Evolutionary conservation across 495 filamentous ascomycete genomes (phyloP).

Genomic region (Tuber aestivum): DNA sequence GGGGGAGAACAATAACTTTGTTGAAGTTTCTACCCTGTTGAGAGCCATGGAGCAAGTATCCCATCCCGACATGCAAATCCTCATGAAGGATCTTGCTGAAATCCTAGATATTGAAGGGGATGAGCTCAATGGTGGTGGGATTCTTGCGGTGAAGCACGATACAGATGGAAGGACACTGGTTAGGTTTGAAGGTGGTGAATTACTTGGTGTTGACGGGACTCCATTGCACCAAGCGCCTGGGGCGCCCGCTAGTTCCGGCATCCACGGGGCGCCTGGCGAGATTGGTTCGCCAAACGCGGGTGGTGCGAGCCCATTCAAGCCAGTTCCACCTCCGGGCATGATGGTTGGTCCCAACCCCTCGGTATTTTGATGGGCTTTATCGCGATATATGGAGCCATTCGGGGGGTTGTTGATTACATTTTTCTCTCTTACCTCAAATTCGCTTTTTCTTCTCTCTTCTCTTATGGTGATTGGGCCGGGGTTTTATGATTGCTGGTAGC

Average conservation of each 20-base stretch:
- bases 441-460: not conserved
- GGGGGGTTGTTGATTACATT: not conserved
- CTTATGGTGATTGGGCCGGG: not conserved
- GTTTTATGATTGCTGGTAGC: conserved; percentile 2
- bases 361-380: conserved; percentile 26
- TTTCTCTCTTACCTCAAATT: not conserved
- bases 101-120: conserved; percentile 91
- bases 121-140: conserved; percentile 77
- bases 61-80: conserved; percentile 55
- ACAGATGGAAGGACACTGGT: conserved; percentile 52
- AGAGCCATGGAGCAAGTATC: conserved; percentile 59
- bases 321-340: conserved; percentile 38
- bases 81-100: conserved; percentile 69
- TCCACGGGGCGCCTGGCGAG: conserved; percentile 47
- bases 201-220: conserved; percentile 19
- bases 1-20: conserved; percentile 52
- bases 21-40: conserved; percentile 61
- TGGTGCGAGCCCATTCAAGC: conserved; percentile 25
- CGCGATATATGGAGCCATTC: not conserved
- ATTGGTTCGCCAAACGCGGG: conserved; percentile 44
- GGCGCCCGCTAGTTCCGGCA: conserved; percentile 25
- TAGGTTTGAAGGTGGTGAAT: conserved; percentile 40
- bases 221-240: conserved; percentile 32
- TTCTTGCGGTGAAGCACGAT: conserved; percentile 60
- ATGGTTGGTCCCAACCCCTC: conserved; percentile 16